Conservation (phyloP, 768 basidiomycete species). For the Tricholoma hemisulphureum region DNA sequence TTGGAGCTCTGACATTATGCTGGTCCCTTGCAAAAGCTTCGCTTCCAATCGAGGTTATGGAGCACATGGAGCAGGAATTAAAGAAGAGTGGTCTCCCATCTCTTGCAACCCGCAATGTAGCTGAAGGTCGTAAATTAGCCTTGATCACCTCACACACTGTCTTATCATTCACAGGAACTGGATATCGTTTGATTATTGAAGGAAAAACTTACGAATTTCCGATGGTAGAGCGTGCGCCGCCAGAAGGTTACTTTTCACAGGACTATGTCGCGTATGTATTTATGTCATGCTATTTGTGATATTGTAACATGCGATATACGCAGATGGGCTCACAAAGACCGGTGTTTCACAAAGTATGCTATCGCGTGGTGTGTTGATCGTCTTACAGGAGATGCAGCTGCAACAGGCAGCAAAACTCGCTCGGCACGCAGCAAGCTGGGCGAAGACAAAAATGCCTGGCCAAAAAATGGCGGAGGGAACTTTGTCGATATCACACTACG, state of each 20-base stretch:
- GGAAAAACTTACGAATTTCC: background rate
- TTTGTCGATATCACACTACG: slow-evolving; percentile 1
- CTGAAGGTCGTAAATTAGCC: background rate
- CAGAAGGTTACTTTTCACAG: slow-evolving; percentile 1
- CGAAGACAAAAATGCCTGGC: background rate
- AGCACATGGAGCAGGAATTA: background rate
- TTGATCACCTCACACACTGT: background rate
- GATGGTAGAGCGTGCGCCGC: slow-evolving; percentile 1
- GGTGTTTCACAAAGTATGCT: background rate
- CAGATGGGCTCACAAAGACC: slow-evolving; percentile 3
- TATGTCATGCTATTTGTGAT: background rate
- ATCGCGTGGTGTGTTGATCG: background rate
- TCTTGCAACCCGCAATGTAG: background rate
- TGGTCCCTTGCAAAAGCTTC: background rate
- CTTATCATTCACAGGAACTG: background rate
- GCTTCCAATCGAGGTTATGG: background rate
- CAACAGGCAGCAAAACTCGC: background rate
- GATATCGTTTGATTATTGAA: background rate
- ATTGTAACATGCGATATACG: background rate
- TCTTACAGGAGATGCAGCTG: too few relatives aligned
- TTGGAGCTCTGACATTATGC: background rate
- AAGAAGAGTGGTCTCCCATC: background rate
- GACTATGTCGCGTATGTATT: slow-evolving; percentile 1
- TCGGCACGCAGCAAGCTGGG: background rate
- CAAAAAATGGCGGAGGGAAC: background rate